Conservation (phyloP, 345 rosid species). For the Eucalyptus globulus region DNA sequence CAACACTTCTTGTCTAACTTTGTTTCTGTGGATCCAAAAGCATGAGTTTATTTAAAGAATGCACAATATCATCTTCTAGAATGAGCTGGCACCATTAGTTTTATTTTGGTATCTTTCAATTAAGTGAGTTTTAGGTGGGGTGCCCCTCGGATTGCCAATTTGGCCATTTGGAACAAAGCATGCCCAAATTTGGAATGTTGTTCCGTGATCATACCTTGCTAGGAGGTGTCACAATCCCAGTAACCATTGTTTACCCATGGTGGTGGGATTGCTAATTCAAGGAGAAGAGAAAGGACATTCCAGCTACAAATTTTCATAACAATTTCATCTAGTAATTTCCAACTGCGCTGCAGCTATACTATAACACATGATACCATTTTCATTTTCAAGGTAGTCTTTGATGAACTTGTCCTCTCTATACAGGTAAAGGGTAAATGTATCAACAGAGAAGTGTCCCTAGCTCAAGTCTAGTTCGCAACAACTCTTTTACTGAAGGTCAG, state of each 20-base stretch:
- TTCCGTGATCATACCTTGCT: not conserved
- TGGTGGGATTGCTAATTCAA: not conserved
- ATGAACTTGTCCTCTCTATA: not conserved
- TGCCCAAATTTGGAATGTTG: not conserved
- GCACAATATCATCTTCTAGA: not conserved
- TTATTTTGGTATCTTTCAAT: not conserved
- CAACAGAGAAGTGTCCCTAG: conserved; percentile 24
- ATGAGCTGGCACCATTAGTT: not conserved
- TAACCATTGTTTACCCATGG: not conserved
- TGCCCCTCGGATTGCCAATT: not conserved
- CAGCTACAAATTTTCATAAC: not conserved
- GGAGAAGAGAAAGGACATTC: not conserved
- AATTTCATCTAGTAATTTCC: not conserved
- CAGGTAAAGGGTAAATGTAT: conserved; percentile 33
- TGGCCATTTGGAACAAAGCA: not conserved
- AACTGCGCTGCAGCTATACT: not conserved
- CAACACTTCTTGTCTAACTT: not conserved
- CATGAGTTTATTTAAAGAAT: not conserved
- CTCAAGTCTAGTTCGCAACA: conserved; percentile 16
- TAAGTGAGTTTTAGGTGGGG: not conserved
- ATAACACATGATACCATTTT: not conserved
- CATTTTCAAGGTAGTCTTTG: not conserved
- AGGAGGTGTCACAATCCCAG: not conserved
- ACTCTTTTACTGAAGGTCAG: conserved; percentile 36
- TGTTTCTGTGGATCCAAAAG: not conserved